Evolutionary conservation across 495 filamentous ascomycete species (phyloP), one percentile per base, ranked within the genome.

Genomic region (Apiosordaria backusii): DNA sequence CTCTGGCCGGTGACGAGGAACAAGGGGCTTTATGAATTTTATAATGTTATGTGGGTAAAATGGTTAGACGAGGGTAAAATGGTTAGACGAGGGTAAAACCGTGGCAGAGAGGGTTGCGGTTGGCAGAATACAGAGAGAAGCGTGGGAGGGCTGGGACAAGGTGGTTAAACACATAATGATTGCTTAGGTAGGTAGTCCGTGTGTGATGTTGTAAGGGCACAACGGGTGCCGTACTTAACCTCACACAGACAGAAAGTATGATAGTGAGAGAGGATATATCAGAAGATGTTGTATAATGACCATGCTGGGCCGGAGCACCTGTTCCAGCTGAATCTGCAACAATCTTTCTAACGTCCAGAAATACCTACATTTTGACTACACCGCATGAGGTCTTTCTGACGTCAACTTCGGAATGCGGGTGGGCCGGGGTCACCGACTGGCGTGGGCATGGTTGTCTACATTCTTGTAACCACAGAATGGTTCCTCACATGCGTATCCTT

Each of bases 41-140:
- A 68, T 50, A 74, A 72, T 22, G 68, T 72, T 4, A 67, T 76
- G 62, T 70, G 65, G 62, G 40, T 76, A 0, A 68, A 68, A 50
- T 68, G 35, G 35, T 45, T 45, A 2, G 16, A 67, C 74, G 62
- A 68, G 65, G 62, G 52, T 76, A 0, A 68, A 68, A 57, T 68
- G 40, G 40, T 50, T 50, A 50, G 40, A 7, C 22, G 23, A 61
- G 10, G 26, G 13, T 4, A 18, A 61, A 15, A 45, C 24, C 27
- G 10, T 61, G 59, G 59, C 27, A 50, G 70, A 59, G 24, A 23
- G 68, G 29, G 21, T 66, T 18, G 72, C 66, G 1, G 61, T 74
- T 57, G 72, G 74, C 6, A 65, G 68, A 23, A 67, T 74, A 1
- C 45, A 58, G 16, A 72, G 67, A 61, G 27, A 21, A 4, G 60